phyloP scores from a whole-genome alignment of 2,329 filamentous ascomycete genomes.

The Penicillium hesseltinei region DNA sequence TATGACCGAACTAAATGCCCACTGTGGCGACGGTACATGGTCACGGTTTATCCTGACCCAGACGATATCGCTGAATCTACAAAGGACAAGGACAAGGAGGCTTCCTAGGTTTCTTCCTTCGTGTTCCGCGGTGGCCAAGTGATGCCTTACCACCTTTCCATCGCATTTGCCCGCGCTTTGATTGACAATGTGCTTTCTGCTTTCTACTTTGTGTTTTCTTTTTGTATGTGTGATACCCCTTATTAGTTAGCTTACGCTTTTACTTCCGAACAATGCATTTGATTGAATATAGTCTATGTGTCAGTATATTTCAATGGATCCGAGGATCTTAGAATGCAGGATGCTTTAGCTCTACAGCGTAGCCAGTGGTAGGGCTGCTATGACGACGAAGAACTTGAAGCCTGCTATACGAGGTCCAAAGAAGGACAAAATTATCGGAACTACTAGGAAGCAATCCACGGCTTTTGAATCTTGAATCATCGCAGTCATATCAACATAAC shows the following conservation, averaged over 20 bases:
- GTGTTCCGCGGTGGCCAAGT: neutral
- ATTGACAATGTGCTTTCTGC: neutral
- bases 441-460: neutral
- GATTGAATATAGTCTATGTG: neutral
- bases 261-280: neutral
- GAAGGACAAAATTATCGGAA: neutral
- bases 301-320: neutral
- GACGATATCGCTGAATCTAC: neutral
- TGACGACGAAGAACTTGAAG: neutral
- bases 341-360: neutral
- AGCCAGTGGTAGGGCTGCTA: neutral
- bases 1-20: neutral
- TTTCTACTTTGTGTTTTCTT: neutral
- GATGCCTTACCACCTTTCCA: neutral
- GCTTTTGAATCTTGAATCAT: slow-evolving; percentile 20
- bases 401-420: neutral
- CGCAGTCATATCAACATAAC: slow-evolving; percentile 24
- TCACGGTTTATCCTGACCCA: neutral
- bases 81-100: neutral
- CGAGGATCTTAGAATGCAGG: neutral
- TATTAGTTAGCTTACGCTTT: neutral
- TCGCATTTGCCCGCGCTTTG: neutral
- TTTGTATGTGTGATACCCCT: slow-evolving; percentile 1
- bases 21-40: neutral
- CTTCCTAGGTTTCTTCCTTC: neutral